These are phyloP conservation scores for Torulaspora delbrueckii DNA, from an alignment of 805 yeast species.

Conservation along the genomic window DNA sequence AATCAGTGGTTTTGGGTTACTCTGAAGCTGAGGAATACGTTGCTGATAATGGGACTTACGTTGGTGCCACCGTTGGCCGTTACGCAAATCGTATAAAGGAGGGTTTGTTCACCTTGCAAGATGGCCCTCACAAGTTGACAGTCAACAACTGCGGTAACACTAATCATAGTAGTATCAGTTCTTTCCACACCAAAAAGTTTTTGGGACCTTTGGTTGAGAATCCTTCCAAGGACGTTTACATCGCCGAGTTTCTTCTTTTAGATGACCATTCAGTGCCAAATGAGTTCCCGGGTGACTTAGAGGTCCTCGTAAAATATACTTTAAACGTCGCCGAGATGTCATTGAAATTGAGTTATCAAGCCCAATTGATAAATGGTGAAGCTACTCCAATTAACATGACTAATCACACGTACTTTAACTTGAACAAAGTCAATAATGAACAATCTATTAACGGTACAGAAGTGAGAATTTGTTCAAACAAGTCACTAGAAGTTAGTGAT, in stretches of 20 bases:
- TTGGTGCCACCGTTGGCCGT: constrained; percentile 65
- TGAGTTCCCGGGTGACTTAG: constrained; percentile 61
- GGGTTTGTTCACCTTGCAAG: constrained; percentile 42
- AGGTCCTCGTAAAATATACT: constrained; percentile 45
- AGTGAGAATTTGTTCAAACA: constrained; percentile 37
- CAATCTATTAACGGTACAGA: constrained; percentile 39
- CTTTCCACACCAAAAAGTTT: constrained; percentile 49
- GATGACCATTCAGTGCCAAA: constrained; percentile 41
- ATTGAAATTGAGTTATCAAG: constrained; percentile 47
- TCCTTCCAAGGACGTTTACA: constrained; percentile 28
- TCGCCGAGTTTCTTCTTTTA: constrained; percentile 38
- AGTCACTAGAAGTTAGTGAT: constrained; percentile 41
- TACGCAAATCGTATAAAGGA: constrained; percentile 54
- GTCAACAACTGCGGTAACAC: constrained; percentile 41
- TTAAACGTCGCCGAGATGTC: constrained; percentile 34
- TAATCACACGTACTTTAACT: constrained; percentile 60
- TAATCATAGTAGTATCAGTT: constrained; percentile 52
- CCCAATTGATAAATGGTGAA: constrained; percentile 27
- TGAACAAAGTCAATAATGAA: constrained; percentile 33
- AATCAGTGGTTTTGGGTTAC: constrained; percentile 40
- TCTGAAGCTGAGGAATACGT: constrained; percentile 33
- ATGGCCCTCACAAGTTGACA: constrained; percentile 39
- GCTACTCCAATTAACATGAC: constrained; percentile 54
- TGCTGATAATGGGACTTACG: constrained; percentile 41
- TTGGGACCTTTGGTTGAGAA: constrained; percentile 48